These are phyloP conservation scores for Hypholoma fasciculare DNA, from an alignment of 768 basidiomycete species.

Conservation along the genomic window DNA sequence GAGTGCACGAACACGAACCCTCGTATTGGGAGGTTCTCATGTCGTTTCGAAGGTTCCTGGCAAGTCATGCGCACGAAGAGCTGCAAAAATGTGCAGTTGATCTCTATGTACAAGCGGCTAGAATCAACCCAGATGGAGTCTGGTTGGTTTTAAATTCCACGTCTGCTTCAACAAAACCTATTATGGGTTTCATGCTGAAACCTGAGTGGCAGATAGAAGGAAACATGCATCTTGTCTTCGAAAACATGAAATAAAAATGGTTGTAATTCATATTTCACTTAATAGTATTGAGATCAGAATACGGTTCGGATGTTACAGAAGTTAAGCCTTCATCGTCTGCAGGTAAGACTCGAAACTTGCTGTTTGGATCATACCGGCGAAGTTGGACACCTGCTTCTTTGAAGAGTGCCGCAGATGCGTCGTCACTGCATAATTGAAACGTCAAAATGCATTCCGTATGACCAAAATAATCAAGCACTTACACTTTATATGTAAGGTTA, in stretches of 20 bases:
- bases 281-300: conserved; percentile 7
- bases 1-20: conserved; percentile 69
- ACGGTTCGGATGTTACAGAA: conserved; percentile 15
- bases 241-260: conserved; percentile 14
- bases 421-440: conserved; percentile 52
- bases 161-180: conserved; percentile 36
- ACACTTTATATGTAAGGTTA: conserved; percentile 95
- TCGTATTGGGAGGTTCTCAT: conserved; percentile 83
- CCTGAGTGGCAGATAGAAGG: conserved; percentile 62
- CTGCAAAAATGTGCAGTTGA: conserved; percentile 65
- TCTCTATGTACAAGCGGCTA: conserved; percentile 61
- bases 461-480: conserved; percentile 26
- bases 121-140: conserved; percentile 74
- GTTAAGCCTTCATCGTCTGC: conserved; percentile 25
- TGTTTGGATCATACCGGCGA: conserved; percentile 62
- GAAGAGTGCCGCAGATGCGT: conserved; percentile 77
- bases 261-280: conserved; percentile 10
- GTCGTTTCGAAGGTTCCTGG: conserved; percentile 76
- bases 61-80: conserved; percentile 65
- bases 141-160: conserved; percentile 78
- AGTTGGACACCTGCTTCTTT: conserved; percentile 81
- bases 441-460: neutral
- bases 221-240: conserved; percentile 39
- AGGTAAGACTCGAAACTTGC: conserved; percentile 24
- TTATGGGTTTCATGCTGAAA: conserved; percentile 52